A percentile compares a stretch with the other conserved stretches of the same genome.
phyloP scores from a whole-genome alignment of 352 stramenopile genomes.

The Peronosclerospora sorghi region DNA sequence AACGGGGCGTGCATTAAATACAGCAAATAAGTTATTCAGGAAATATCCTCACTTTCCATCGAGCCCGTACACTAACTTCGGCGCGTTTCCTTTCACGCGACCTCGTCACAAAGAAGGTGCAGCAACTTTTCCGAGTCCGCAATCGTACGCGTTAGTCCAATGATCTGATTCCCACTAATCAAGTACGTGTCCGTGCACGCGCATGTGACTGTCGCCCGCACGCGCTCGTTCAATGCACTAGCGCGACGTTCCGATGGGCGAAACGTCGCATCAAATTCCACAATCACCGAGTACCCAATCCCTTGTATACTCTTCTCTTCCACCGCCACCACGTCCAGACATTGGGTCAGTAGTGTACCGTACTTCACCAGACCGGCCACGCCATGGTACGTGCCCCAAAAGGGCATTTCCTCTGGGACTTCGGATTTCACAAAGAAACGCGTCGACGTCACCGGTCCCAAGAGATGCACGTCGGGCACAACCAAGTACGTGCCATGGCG shows the following conservation, averaged over 20 bases:
- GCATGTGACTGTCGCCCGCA: slow-evolving; percentile 31
- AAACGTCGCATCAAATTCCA: slow-evolving; percentile 66
- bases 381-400: slow-evolving; percentile 68
- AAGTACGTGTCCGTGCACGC: slow-evolving; percentile 70
- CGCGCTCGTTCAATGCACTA: slow-evolving; percentile 18
- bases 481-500: slow-evolving; percentile 34
- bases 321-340: slow-evolving; percentile 41
- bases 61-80: too few species aligned
- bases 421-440: slow-evolving; percentile 72
- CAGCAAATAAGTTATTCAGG: too few species aligned
- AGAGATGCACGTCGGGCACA: slow-evolving; percentile 46
- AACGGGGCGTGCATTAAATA: too few species aligned
- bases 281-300: slow-evolving; percentile 64
- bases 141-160: slow-evolving; percentile 68
- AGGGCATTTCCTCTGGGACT: slow-evolving; percentile 67
- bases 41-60: too few species aligned
- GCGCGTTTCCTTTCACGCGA: too few species aligned
- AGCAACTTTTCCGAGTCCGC: slow-evolving; percentile 72
- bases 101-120: slow-evolving; percentile 42
- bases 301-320: slow-evolving; percentile 55
- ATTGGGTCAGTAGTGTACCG: slow-evolving; percentile 51
- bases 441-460: slow-evolving; percentile 40
- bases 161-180: slow-evolving; percentile 60
- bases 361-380: slow-evolving; percentile 58
- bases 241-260: slow-evolving; percentile 24